These are phyloP conservation scores for Populus tremula DNA, from an alignment of 345 rosid genomes.

Conservation along the genomic window DNA sequence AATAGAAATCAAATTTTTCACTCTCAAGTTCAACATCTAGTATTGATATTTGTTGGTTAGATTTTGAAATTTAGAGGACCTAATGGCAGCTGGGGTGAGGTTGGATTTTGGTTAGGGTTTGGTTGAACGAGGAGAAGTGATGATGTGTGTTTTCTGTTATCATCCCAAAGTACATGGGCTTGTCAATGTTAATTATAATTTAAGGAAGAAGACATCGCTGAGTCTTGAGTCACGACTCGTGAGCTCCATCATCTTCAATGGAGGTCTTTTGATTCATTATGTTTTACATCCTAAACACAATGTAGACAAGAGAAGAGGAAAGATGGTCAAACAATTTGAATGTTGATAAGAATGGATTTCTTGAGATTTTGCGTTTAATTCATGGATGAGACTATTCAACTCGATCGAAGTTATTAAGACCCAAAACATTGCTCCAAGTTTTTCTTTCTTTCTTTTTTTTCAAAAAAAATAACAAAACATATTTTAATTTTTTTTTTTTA, in stretches of 20 bases:
- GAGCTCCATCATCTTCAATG: background rate
- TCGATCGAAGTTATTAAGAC: too few relatives aligned
- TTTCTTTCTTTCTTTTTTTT: too few relatives aligned
- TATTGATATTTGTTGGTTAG: background rate
- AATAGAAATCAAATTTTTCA: background rate
- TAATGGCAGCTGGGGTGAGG: conserved; percentile 6
- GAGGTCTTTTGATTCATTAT: background rate
- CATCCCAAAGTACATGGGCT: background rate
- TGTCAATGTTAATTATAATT: background rate
- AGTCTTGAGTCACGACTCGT: background rate
- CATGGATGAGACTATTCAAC: too few relatives aligned
- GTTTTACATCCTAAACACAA: background rate
- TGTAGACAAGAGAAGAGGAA: background rate
- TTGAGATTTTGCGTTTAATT: too few relatives aligned
- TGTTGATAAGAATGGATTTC: too few relatives aligned
- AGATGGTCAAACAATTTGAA: background rate
- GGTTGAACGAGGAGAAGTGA: conserved; percentile 10
- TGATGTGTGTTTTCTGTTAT: background rate
- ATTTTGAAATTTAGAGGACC: background rate
- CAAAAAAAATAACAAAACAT: too few relatives aligned
- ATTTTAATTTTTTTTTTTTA: too few relatives aligned
- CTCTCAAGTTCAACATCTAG: background rate
- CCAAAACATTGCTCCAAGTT: too few relatives aligned
- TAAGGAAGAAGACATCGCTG: background rate
- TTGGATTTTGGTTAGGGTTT: conserved; percentile 25